Evolutionary conservation across 495 filamentous ascomycete species (phyloP).

Genomic region (Bacidia gigantensis): DNA sequence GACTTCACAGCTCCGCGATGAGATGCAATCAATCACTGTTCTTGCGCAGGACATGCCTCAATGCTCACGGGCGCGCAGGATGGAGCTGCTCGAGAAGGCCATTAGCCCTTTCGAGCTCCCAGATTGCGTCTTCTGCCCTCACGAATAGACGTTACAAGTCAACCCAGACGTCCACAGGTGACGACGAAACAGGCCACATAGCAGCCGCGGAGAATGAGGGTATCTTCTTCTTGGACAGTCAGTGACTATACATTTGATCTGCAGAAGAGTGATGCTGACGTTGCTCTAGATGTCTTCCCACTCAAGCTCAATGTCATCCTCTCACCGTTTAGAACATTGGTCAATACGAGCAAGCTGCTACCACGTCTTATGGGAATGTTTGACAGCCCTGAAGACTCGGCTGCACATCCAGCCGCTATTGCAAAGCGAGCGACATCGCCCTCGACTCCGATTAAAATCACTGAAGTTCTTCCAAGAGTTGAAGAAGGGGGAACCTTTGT

Average conservation of each 20-base stretch:
- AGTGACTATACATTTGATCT: conserved; percentile 16
- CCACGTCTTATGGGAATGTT: conserved; percentile 49
- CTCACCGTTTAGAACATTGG: conserved; percentile 30
- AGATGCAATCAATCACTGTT: background rate
- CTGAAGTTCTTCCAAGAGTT: conserved; percentile 63
- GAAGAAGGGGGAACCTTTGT: conserved; percentile 92
- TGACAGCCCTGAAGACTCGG: conserved; percentile 42
- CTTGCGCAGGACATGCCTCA: background rate
- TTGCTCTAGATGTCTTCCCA: conserved; percentile 61
- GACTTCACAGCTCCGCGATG: background rate
- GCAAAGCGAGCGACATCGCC: conserved; percentile 50
- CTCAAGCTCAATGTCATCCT: conserved; percentile 57
- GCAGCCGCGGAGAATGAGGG: conserved; percentile 53
- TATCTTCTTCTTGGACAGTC: conserved; percentile 84
- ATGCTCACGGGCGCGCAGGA: too few species aligned
- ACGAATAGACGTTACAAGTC: conserved; percentile 19
- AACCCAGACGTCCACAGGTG: conserved; percentile 21
- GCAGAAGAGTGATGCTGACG: too few species aligned
- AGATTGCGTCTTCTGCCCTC: background rate
- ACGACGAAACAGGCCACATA: conserved; percentile 64
- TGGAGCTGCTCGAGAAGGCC: background rate
- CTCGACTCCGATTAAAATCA: conserved; percentile 45
- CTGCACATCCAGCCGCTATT: conserved; percentile 49
- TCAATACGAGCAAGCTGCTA: conserved; percentile 38
- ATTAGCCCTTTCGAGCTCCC: background rate